These are phyloP conservation scores for Grigorovia transvaalensis DNA, from an alignment of 805 yeast genomes.

Conservation along the genomic window DNA sequence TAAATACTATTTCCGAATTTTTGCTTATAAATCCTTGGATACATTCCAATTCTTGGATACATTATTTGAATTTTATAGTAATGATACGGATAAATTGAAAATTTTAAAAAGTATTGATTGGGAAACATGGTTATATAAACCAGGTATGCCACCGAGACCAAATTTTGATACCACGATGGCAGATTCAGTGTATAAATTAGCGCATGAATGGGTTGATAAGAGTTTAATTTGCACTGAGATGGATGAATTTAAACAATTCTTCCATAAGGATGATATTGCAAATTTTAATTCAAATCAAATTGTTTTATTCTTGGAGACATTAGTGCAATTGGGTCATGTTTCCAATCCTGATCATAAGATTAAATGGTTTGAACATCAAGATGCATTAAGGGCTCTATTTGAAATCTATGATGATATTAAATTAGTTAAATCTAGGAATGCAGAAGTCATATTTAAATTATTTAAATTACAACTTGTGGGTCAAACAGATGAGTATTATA, in stretches of 20 bases:
- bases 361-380: constrained; percentile 28
- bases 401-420: constrained; percentile 29
- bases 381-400: constrained; percentile 31
- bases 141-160: constrained; percentile 88
- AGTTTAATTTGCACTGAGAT: constrained; percentile 16
- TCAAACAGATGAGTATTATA: constrained; percentile 36
- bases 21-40: constrained; percentile 62
- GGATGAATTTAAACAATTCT: constrained; percentile 25
- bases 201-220: constrained; percentile 49
- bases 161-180: constrained; percentile 69
- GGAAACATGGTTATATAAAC: constrained; percentile 70
- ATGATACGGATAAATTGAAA: constrained; percentile 31
- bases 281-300: constrained; percentile 64
- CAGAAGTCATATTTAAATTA: constrained; percentile 77
- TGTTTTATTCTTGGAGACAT: constrained; percentile 65
- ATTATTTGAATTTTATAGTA: constrained; percentile 53
- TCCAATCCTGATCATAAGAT: constrained; percentile 6
- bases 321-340: constrained; percentile 35
- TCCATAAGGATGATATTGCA: constrained; percentile 41
- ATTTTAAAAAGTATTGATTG: constrained; percentile 68
- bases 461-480: constrained; percentile 56
- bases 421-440: constrained; percentile 50
- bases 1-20: constrained; percentile 63
- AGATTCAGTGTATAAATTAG: constrained; percentile 57
- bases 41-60: constrained; percentile 72